A percentile compares a stretch with the other conserved stretches of the same genome.
Evolutionary conservation across 2,329 filamentous ascomycete species (phyloP).

Genomic region (Epichloe sp.): DNA sequence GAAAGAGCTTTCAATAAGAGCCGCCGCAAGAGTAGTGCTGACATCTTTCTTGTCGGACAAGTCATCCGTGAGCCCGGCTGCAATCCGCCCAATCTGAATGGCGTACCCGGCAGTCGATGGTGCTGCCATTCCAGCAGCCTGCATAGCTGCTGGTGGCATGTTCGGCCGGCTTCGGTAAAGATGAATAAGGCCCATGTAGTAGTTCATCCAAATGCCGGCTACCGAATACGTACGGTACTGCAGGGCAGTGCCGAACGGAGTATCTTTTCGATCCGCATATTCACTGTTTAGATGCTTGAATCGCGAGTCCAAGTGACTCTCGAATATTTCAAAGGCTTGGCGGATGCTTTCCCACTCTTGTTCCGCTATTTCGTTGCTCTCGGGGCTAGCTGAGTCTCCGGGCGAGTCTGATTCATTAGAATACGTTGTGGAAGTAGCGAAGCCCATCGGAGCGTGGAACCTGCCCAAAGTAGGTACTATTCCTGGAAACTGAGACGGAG

Average conservation of each 20-base stretch:
- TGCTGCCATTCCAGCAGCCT: slow-evolving; percentile 69
- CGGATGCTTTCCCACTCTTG: slow-evolving; percentile 68
- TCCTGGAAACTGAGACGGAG: slow-evolving; percentile 36
- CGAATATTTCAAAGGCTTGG: slow-evolving; percentile 55
- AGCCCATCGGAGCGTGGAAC: slow-evolving; percentile 39
- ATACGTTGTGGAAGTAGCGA: slow-evolving; percentile 34
- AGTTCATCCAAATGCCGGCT: slow-evolving; percentile 75
- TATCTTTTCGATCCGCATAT: slow-evolving; percentile 41
- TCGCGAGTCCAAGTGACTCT: slow-evolving; percentile 52
- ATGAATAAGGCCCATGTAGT: slow-evolving; percentile 73
- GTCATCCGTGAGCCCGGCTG: slow-evolving; percentile 54
- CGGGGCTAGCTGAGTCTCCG: slow-evolving; percentile 46
- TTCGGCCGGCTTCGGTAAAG: slow-evolving; percentile 71
- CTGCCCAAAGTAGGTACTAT: slow-evolving; percentile 40
- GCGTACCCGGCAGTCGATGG: slow-evolving; percentile 58
- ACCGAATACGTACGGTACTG: slow-evolving; percentile 82
- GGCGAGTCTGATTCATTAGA: slow-evolving; percentile 29
- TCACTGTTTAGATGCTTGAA: slow-evolving; percentile 67
- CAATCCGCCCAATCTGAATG: slow-evolving; percentile 65
- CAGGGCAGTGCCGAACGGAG: slow-evolving; percentile 71
- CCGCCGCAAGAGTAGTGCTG: slow-evolving; percentile 65
- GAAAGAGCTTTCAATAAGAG: slow-evolving; percentile 70
- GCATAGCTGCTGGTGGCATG: slow-evolving; percentile 85
- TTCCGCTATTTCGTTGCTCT: slow-evolving; percentile 55
- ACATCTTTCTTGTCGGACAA: slow-evolving; percentile 42